Evolutionary conservation across 495 filamentous ascomycete genomes (phyloP).

Genomic region (Neohortaea acidophila): DNA sequence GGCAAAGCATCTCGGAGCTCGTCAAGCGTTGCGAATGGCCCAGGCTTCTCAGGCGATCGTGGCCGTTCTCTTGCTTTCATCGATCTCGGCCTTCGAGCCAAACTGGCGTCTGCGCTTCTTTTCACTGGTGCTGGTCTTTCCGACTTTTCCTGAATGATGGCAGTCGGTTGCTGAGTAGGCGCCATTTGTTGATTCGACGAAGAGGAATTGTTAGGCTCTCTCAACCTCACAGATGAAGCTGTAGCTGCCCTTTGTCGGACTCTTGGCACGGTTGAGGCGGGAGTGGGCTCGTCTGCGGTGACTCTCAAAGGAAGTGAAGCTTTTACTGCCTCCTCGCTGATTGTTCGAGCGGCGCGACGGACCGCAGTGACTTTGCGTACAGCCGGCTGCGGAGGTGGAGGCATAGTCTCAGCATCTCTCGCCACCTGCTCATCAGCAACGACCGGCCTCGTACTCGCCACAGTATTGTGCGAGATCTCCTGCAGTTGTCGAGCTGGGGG

Average conservation of each 20-base stretch:
- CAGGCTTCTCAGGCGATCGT: slow-evolving; percentile 8
- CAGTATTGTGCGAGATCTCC: slow-evolving; percentile 16
- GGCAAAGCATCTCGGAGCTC: slow-evolving; percentile 12
- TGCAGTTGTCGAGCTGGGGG: slow-evolving; percentile 9
- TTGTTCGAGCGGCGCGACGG: slow-evolving; percentile 10
- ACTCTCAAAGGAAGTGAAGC: slow-evolving; percentile 6
- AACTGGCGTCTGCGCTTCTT: slow-evolving; percentile 13
- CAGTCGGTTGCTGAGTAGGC: slow-evolving; percentile 1
- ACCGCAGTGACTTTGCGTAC: slow-evolving; percentile 11
- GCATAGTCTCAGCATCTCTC: slow-evolving; percentile 16
- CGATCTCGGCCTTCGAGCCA: slow-evolving; percentile 15
- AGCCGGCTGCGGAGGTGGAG: slow-evolving; percentile 8
- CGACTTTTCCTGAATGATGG: slow-evolving; percentile 6
- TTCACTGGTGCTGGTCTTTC: slow-evolving; percentile 7
- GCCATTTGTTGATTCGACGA: slow-evolving; percentile 3
- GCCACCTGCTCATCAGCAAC: slow-evolving; percentile 1
- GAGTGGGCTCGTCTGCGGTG: slow-evolving; percentile 8
- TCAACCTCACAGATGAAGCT: slow-evolving; percentile 3
- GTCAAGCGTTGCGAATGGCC: slow-evolving; percentile 14
- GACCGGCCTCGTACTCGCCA: slow-evolving; percentile 5
- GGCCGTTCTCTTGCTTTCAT: slow-evolving; percentile 11
- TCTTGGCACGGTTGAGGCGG: slow-evolving; percentile 6
- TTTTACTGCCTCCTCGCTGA: slow-evolving; percentile 17
- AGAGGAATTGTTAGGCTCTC: slow-evolving; percentile 4
- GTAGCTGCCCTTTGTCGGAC: slow-evolving; percentile 4